Evolutionary conservation across 2,329 filamentous ascomycete species (phyloP), one percentile per base, ranked within the genome.

Genomic region (Nectriaceae sp.): DNA sequence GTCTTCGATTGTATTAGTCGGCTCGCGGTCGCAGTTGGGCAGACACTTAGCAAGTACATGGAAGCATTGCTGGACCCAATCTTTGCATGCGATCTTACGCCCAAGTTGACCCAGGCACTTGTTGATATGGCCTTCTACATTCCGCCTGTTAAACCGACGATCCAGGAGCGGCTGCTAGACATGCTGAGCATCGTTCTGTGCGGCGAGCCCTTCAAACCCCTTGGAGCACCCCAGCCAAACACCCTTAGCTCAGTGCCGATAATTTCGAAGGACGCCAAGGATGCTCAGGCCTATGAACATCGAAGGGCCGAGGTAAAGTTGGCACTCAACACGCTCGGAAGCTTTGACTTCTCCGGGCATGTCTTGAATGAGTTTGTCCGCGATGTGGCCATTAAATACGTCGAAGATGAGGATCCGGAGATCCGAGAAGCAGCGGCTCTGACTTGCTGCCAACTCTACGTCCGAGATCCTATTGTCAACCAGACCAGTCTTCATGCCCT

Each of bases 41-140:
- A 99, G 72, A 94, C 93, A 0, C 77, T 99, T 44, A 97, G 90
- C 78, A 99, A 97, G 71, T 97, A 97, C 66, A 97, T 99, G 85
- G 92, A 97, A 66, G 89, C 92, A 11, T 75, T 99, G 21, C 80
- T 99, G 10, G 93, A 97, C 60, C 92, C 95, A 11, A 97, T 99
- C 50, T 99, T 99, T 70, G 92, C 90, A 15, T 99, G 94, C 66
- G 94, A 96, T 41, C 78, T 99, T 44, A 97, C 91, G 31, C 89
- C 93, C 47, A 94, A 95, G 57, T 80, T 99, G 20, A 97, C 93
- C 0, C 92, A 97, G 66, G 95, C 95, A 3, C 77, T 99, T 45
- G 92, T 97, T 19, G 95, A 99, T 64, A 97, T 99, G 89, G 94
- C 94, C 21, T 96, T 97, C 65, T 97, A 99, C 66, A 97, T 99